Evolutionary conservation across 192 early-diverging fungal species (phyloP).

Genomic region (Mortierella hygrophila): DNA sequence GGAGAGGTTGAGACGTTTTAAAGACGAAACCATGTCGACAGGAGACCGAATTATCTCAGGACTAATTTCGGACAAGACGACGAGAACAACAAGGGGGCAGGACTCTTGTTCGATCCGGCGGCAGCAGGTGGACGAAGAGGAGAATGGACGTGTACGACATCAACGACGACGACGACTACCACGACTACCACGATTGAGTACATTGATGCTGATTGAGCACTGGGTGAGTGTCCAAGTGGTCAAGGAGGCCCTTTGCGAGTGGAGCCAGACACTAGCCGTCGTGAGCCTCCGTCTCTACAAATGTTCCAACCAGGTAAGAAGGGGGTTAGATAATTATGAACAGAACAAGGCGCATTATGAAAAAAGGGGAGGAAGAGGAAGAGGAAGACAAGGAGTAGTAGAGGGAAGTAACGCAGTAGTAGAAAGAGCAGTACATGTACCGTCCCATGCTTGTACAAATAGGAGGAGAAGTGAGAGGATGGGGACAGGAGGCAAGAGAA

Average conservation of each 20-base stretch:
- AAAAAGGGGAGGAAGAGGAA: neutral
- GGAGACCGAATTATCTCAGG: constrained; percentile 34
- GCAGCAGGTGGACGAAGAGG: neutral
- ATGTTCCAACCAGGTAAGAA: constrained; percentile 32
- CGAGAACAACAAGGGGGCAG: neutral
- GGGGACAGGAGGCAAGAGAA: neutral
- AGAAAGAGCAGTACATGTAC: neutral
- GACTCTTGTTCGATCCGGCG: neutral
- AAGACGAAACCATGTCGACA: constrained; percentile 9
- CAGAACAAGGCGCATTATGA: neutral
- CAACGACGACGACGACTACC: neutral
- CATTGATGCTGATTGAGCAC: constrained; percentile 26
- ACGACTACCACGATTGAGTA: constrained; percentile 12
- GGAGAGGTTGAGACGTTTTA: neutral
- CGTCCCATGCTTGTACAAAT: neutral
- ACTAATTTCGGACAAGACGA: neutral
- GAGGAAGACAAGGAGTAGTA: neutral
- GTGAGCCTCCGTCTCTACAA: constrained; percentile 24
- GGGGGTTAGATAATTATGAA: neutral
- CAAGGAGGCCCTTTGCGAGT: constrained; percentile 10
- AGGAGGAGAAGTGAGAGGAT: neutral
- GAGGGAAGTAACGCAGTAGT: neutral
- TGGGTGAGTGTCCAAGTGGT: constrained; percentile 29
- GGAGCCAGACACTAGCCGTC: constrained; percentile 14
- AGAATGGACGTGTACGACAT: neutral